phyloP scores from a whole-genome alignment of 202 grass and related monocot species.

The Musa balbisiana region DNA sequence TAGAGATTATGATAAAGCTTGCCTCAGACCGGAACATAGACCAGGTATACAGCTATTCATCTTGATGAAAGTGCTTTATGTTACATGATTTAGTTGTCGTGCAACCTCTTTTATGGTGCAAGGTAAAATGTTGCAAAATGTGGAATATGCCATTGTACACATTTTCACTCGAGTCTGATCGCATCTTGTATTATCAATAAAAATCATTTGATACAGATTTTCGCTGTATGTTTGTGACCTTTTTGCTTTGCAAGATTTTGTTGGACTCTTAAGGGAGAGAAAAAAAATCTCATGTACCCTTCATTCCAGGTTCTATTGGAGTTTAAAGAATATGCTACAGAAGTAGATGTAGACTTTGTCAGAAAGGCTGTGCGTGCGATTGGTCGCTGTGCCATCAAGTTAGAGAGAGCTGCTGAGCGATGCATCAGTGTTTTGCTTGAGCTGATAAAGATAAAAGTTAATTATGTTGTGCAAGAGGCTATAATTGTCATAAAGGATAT shows the following conservation, averaged over 20 bases:
- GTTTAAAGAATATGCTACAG: conserved; percentile 98
- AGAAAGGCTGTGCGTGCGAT: conserved; percentile 96
- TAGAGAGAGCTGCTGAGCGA: conserved; percentile 91
- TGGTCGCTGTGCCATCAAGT: conserved; percentile 96
- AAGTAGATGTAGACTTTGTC: conserved; percentile 99
- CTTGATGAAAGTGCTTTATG: not conserved
- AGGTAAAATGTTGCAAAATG: not conserved
- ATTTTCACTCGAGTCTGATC: not conserved
- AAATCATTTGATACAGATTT: not conserved
- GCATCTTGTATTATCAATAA: no score
- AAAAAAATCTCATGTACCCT: not conserved
- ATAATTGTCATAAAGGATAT: conserved; percentile 99
- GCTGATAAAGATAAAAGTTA: conserved; percentile 99
- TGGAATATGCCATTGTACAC: not conserved
- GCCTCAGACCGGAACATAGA: conserved; percentile 94
- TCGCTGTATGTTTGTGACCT: not conserved
- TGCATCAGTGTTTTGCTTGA: conserved; percentile 98
- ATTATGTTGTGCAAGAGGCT: conserved; percentile 99
- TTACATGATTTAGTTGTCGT: not conserved
- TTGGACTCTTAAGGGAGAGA: not conserved
- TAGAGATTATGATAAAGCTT: conserved; percentile 99
- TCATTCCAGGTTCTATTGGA: conserved; percentile 72
- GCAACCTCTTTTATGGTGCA: not conserved
- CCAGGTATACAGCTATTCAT: conserved; percentile 42
- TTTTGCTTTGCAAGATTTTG: not conserved